Percentiles rank a stretch among this genome's conserved stretches.
Evolutionary conservation across 1,139 yeast genomes (phyloP).

Genomic region (Saccharomyces hybrid): DNA sequence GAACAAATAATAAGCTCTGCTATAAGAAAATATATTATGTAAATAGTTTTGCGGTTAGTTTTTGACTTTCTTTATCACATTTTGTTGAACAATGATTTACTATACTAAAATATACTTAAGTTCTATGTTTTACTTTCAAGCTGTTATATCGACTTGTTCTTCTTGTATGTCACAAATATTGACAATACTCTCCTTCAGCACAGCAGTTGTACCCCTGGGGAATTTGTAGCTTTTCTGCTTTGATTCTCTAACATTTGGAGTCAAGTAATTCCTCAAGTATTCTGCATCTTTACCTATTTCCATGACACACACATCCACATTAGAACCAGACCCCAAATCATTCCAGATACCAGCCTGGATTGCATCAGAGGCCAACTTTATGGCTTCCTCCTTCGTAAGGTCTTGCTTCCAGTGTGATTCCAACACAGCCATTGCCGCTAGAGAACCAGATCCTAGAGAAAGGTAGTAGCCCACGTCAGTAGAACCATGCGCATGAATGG

Average conservation of each 20-base stretch:
- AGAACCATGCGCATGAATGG: constrained; percentile 96
- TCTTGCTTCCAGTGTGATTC: constrained; percentile 81
- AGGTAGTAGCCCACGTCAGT: constrained; percentile 92
- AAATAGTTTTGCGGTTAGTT: background rate
- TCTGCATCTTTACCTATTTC: constrained; percentile 84
- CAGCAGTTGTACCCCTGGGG: constrained; percentile 86
- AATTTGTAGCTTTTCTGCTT: constrained; percentile 81
- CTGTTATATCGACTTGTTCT: constrained; percentile 38
- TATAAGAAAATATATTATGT: background rate
- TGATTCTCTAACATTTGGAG: constrained; percentile 79
- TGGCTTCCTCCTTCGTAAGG: constrained; percentile 79
- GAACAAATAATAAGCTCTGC: background rate
- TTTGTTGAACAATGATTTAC: background rate
- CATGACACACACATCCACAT: constrained; percentile 95
- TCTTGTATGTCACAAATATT: constrained; percentile 68
- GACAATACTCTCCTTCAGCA: constrained; percentile 57
- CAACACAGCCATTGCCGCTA: constrained; percentile 97
- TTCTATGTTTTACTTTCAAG: constrained; percentile 10
- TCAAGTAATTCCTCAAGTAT: constrained; percentile 75
- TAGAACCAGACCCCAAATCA: constrained; percentile 97
- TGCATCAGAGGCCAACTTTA: constrained; percentile 83
- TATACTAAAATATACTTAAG: background rate
- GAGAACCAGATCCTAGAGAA: constrained; percentile 93
- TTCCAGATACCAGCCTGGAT: constrained; percentile 98
- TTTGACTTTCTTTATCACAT: background rate